Evolutionary conservation across 768 basidiomycete genomes (phyloP).

Genomic region (Boletus tomentosulus): DNA sequence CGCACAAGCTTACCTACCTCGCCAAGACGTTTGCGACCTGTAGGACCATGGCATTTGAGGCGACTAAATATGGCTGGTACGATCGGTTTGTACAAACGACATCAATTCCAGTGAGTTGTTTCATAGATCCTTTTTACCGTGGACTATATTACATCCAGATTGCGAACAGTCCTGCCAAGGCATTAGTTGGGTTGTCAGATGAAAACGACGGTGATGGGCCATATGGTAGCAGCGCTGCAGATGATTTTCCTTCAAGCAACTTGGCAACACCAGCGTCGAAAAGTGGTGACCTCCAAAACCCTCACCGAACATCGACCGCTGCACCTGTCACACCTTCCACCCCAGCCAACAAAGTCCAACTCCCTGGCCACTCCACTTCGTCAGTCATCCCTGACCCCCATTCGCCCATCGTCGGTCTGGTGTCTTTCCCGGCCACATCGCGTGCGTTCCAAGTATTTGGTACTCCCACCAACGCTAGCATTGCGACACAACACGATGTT

Average conservation of each 20-base stretch:
- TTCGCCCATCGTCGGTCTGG: neutral
- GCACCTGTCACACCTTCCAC: neutral
- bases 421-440: neutral
- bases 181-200: conserved; percentile 10
- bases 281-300: neutral
- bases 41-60: conserved; percentile 40
- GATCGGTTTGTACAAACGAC: conserved; percentile 35
- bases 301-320: neutral
- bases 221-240: neutral
- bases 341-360: neutral
- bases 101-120: conserved; percentile 23
- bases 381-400: neutral
- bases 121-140: neutral
- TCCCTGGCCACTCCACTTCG: neutral
- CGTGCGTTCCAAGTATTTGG: neutral
- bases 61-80: conserved; percentile 58
- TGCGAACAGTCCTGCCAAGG: conserved; percentile 10
- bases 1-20: conserved; percentile 39
- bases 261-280: neutral
- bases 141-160: conserved; percentile 15
- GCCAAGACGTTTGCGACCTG: conserved; percentile 48
- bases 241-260: neutral
- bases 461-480: neutral
- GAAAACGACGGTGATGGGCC: conserved; percentile 3
- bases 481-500: neutral